A percentile compares a stretch with the other conserved stretches of the same genome.
Evolutionary conservation across 345 rosid species (phyloP).

Genomic region (Zanthoxylum bungeanum): DNA sequence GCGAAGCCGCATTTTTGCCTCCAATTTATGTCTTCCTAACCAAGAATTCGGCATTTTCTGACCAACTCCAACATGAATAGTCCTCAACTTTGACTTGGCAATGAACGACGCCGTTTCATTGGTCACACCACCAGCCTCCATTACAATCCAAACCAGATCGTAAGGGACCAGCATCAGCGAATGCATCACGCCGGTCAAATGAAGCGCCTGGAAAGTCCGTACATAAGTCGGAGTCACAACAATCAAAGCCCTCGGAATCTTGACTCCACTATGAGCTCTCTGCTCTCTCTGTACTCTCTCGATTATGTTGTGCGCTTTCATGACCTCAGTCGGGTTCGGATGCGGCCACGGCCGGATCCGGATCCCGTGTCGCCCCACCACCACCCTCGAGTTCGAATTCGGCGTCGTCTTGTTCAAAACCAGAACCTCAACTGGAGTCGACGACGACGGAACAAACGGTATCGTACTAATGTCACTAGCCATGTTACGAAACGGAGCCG

Average conservation of each 20-base stretch:
- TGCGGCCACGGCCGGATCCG: conserved; percentile 99
- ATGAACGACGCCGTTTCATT: conserved; percentile 76
- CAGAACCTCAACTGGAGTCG: conserved; percentile 24
- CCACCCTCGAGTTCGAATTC: conserved; percentile 55
- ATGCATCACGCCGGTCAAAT: conserved; percentile 91
- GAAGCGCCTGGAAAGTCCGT: conserved; percentile 87
- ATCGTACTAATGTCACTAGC: too few relatives aligned
- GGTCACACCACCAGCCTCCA: conserved; percentile 83
- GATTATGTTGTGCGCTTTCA: conserved; percentile 88
- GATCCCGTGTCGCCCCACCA: conserved; percentile 98
- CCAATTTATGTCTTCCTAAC: conserved; percentile 67
- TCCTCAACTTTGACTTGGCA: conserved; percentile 58
- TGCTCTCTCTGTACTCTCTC: conserved; percentile 93
- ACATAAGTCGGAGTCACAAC: conserved; percentile 94
- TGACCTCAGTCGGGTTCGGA: conserved; percentile 83
- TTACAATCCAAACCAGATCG: conserved; percentile 89
- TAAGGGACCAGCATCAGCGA: conserved; percentile 85
- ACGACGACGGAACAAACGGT: conserved; percentile 17
- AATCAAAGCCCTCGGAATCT: conserved; percentile 55
- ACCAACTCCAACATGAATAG: conserved; percentile 58
- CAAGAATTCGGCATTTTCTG: conserved; percentile 76
- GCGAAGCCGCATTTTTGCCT: conserved; percentile 79
- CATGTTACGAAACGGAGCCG: conserved; percentile 59
- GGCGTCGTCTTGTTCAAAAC: conserved; percentile 34
- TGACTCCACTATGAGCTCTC: conserved; percentile 64